Conservation (phyloP, 176 grass and related monocot genomes). For the Paspalum notatum region DNA sequence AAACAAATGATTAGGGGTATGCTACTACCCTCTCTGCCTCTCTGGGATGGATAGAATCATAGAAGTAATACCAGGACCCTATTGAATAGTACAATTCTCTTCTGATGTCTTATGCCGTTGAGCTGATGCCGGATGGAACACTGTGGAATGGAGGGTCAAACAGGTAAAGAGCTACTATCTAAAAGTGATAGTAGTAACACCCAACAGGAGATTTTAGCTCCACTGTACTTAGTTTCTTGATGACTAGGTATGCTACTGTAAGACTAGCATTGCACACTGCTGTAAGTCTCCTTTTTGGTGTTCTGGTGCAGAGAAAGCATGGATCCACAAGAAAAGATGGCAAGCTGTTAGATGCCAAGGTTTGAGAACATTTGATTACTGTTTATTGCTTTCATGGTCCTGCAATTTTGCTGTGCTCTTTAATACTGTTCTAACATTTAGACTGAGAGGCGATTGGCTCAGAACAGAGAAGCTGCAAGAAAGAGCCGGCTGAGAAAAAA, state of each 20-base stretch:
- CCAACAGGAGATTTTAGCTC: slow-evolving; percentile 38
- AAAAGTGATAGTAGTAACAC: slow-evolving; percentile 23
- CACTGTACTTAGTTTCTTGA: slow-evolving; percentile 13
- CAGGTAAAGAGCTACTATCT: slow-evolving; percentile 25
- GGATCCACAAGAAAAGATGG: slow-evolving; percentile 70
- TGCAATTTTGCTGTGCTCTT: slow-evolving; percentile 42
- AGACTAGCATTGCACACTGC: slow-evolving; percentile 29
- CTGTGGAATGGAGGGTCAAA: slow-evolving; percentile 11
- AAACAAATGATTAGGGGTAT: slow-evolving; percentile 22
- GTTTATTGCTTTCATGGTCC: slow-evolving; percentile 30
- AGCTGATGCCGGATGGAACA: slow-evolving; percentile 12
- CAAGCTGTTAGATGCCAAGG: slow-evolving; percentile 74
- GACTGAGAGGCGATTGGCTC: slow-evolving; percentile 83
- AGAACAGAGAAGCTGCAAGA: slow-evolving; percentile 97
- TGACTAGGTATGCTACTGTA: slow-evolving; percentile 38
- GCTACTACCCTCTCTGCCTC: background rate
- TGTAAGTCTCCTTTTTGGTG: slow-evolving; percentile 30
- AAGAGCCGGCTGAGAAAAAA: slow-evolving; percentile 98
- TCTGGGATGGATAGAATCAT: slow-evolving; percentile 10
- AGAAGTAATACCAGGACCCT: slow-evolving; percentile 22
- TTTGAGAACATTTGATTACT: slow-evolving; percentile 39
- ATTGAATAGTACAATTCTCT: slow-evolving; percentile 35
- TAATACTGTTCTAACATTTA: slow-evolving; percentile 39
- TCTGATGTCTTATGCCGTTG: slow-evolving; percentile 14
- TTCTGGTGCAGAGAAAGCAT: slow-evolving; percentile 67